phyloP scores from a whole-genome alignment of 2,329 filamentous ascomycete species.

The Arthroderma sp. region DNA sequence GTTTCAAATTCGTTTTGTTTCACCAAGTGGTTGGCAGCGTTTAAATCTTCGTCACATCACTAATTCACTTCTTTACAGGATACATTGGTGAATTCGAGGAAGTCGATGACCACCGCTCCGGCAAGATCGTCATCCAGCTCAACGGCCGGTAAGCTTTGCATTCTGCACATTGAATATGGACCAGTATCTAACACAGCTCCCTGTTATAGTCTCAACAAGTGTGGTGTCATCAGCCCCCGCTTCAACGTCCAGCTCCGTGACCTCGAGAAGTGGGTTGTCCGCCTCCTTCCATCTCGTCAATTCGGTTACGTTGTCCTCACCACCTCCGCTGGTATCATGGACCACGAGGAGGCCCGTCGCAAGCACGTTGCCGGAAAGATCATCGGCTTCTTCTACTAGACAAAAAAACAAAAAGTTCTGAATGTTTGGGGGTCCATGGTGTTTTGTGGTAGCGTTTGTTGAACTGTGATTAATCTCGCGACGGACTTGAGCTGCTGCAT shows the following conservation, averaged over 20 bases:
- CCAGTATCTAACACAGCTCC: not conserved
- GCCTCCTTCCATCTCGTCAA: slow-evolving; percentile 97
- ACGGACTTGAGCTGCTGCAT: too few species aligned
- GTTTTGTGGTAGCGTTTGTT: too few species aligned
- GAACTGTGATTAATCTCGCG: too few species aligned
- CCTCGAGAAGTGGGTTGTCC: slow-evolving; percentile 99
- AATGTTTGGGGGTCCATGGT: slow-evolving; percentile 2
- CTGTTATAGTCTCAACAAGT: slow-evolving; percentile 71
- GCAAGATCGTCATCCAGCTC: slow-evolving; percentile 99
- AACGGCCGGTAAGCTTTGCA: slow-evolving; percentile 59
- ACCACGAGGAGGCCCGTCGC: slow-evolving; percentile 97
- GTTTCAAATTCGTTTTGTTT: slow-evolving; percentile 23
- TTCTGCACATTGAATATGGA: too few species aligned
- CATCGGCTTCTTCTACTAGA: slow-evolving; percentile 98
- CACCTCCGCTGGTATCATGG: slow-evolving; percentile 99
- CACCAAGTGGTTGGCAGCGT: slow-evolving; percentile 64
- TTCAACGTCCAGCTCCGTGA: slow-evolving; percentile 98
- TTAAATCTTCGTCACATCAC: slow-evolving; percentile 83
- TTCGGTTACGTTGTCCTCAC: slow-evolving; percentile 99
- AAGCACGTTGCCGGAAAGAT: slow-evolving; percentile 99
- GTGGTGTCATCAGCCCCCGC: slow-evolving; percentile 95
- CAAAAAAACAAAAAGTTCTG: not conserved
- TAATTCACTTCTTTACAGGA: slow-evolving; percentile 47
- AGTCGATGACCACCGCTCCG: slow-evolving; percentile 97
- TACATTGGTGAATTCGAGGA: slow-evolving; percentile 99